Conservation (phyloP, 257 asterid species). For the Gentiana straminea region DNA sequence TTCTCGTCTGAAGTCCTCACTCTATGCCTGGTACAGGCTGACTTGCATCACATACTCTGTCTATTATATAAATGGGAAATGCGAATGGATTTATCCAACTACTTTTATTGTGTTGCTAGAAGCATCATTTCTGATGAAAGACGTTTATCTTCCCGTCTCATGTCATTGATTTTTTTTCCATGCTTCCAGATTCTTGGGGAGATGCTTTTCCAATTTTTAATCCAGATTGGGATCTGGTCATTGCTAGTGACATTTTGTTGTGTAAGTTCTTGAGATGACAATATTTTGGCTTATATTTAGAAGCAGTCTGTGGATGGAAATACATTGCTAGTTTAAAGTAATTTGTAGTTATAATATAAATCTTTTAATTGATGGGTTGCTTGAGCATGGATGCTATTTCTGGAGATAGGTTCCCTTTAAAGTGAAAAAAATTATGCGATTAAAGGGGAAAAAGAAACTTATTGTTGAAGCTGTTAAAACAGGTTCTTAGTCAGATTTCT, state of each 20-base stretch:
- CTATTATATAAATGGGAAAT: not conserved
- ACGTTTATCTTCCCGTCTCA: not conserved
- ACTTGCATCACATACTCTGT: not conserved
- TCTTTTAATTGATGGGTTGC: no score
- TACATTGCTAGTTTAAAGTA: no score
- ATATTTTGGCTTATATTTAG: no score
- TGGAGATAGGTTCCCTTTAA: no score
- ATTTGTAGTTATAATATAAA: no score
- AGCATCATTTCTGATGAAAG: not conserved
- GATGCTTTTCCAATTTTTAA: constrained; percentile 51
- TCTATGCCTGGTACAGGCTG: no score
- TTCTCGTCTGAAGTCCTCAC: not conserved
- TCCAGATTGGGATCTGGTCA: constrained; percentile 79
- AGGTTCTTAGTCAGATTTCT: no score
- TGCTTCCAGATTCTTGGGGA: constrained; percentile 87
- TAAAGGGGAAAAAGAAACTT: no score
- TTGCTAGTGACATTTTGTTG: constrained; percentile 85
- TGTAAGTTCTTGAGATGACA: constrained; percentile 39
- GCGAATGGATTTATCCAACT: not conserved
- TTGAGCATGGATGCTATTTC: no score
- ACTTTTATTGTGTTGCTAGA: not conserved
- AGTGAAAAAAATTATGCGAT: no score
- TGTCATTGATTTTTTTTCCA: not conserved
- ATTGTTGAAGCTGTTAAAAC: no score
- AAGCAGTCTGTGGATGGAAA: no score